A percentile compares a stretch with the other conserved stretches of the same genome.
These are phyloP conservation scores for Plantago rigida DNA, from an alignment of 305 asterid species.

Conservation along the genomic window DNA sequence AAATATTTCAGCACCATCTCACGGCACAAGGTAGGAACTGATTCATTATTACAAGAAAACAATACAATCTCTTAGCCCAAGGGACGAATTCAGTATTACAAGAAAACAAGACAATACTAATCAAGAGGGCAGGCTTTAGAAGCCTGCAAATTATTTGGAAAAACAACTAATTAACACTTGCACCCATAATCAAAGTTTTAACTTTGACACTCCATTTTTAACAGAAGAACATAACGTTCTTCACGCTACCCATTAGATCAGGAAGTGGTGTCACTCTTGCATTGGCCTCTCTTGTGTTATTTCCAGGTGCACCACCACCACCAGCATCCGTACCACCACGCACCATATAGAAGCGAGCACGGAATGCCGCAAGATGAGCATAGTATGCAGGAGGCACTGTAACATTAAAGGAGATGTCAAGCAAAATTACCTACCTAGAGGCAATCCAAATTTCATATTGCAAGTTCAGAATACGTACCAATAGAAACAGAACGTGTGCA, in stretches of 20 bases:
- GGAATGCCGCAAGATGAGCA: conserved; percentile 90
- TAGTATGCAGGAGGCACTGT: conserved; percentile 96
- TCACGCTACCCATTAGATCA: conserved; percentile 75
- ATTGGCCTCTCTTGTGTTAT: conserved; percentile 48
- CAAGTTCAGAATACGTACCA: conserved; percentile 40
- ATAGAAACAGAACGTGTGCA: conserved; percentile 95
- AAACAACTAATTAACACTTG: no score
- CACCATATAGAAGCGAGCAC: conserved; percentile 88
- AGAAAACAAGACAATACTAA: no score
- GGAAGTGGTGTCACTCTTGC: conserved; percentile 84
- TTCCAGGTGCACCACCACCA: conserved; percentile 47
- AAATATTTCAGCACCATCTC: no score
- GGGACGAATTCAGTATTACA: no score
- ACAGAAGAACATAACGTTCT: conserved; percentile 88
- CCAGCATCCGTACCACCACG: conserved; percentile 41
- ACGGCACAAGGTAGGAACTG: no score
- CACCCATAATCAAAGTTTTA: no score
- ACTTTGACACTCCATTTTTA: conserved; percentile 20
- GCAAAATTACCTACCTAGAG: neutral
- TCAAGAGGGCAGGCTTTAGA: no score
- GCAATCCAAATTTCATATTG: neutral
- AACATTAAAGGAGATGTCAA: neutral
- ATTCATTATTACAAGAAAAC: no score
- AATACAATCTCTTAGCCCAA: no score
- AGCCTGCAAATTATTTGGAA: no score